Evolutionary conservation across 495 filamentous ascomycete species (phyloP).

Genomic region (Astrocystis sublimbata): DNA sequence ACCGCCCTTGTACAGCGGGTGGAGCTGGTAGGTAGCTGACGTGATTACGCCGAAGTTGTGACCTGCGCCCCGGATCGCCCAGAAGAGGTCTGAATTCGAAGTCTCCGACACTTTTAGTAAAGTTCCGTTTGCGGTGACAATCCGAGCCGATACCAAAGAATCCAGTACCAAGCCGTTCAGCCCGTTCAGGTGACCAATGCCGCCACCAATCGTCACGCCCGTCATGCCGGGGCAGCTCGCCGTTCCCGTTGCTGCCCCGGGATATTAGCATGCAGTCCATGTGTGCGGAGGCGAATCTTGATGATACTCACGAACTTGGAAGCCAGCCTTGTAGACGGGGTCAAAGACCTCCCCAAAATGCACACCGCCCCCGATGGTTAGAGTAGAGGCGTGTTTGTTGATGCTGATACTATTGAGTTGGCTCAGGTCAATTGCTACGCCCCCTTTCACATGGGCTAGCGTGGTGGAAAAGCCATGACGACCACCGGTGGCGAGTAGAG

Average conservation of each 20-base stretch:
- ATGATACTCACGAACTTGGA: conserved; percentile 35
- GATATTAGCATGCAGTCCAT: background rate
- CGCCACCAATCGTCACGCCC: conserved; percentile 44
- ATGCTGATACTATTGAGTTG: conserved; percentile 27
- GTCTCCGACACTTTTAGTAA: conserved; percentile 33
- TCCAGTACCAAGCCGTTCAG: conserved; percentile 40
- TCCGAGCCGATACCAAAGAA: conserved; percentile 26
- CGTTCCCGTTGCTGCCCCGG: conserved; percentile 24
- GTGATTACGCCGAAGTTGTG: conserved; percentile 41
- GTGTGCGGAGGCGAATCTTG: background rate
- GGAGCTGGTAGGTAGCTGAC: conserved; percentile 34
- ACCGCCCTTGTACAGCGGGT: conserved; percentile 18
- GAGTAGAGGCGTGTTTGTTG: conserved; percentile 3
- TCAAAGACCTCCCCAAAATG: conserved; percentile 23
- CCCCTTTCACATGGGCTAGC: background rate
- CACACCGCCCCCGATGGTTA: conserved; percentile 31
- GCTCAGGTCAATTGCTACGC: conserved; percentile 31
- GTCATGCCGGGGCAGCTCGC: conserved; percentile 34
- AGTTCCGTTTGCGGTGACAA: conserved; percentile 38
- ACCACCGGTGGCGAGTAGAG: conserved; percentile 33
- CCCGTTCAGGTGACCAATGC: conserved; percentile 35
- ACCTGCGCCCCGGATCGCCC: conserved; percentile 40
- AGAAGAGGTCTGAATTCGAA: conserved; percentile 39
- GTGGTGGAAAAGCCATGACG: conserved; percentile 30
- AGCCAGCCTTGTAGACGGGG: conserved; percentile 30